A percentile compares a stretch with the other conserved stretches of the same genome.
Conservation (phyloP, 495 filamentous ascomycete genomes). For the Annulohypoxylon maeteangense region DNA sequence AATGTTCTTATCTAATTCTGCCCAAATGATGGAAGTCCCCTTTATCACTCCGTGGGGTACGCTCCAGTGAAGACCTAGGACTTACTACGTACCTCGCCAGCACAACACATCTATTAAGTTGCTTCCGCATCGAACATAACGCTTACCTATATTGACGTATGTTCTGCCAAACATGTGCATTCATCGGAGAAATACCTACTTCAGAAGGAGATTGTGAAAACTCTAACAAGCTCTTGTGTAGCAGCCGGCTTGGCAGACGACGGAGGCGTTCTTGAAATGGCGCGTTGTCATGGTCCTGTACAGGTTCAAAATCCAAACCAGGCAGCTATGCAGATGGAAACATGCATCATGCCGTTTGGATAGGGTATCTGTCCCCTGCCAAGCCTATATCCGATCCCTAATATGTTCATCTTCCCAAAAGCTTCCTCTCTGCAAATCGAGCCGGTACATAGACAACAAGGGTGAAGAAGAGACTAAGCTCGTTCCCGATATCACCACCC, state of each 20-base stretch:
- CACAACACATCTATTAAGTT: neutral
- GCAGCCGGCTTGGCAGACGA: constrained; percentile 33
- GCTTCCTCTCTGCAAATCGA: constrained; percentile 41
- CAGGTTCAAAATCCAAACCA: constrained; percentile 10
- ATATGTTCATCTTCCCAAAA: constrained; percentile 15
- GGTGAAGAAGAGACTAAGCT: constrained; percentile 63
- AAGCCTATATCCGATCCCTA: constrained; percentile 19
- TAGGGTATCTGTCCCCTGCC: constrained; percentile 16
- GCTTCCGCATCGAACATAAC: neutral
- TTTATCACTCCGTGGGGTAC: constrained; percentile 16
- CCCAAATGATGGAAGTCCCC: constrained; percentile 12
- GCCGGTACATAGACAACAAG: constrained; percentile 48
- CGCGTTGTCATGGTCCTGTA: constrained; percentile 24
- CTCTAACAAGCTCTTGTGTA: constrained; percentile 2
- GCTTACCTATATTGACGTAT: constrained; percentile 10
- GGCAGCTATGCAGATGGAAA: constrained; percentile 18
- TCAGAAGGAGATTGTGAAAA: constrained; percentile 12
- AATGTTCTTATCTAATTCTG: constrained; percentile 15
- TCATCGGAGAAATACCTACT: constrained; percentile 24
- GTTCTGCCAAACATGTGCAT: constrained; percentile 15
- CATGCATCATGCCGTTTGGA: constrained; percentile 17
- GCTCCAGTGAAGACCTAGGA: constrained; percentile 2
- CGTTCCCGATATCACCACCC: constrained; percentile 68
- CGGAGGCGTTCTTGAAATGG: constrained; percentile 10
- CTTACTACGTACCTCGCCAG: constrained; percentile 8